Base-by-base conservation (phyloP, 2,329 filamentous ascomycete species). In the Harringtonia aguacate region DNA sequence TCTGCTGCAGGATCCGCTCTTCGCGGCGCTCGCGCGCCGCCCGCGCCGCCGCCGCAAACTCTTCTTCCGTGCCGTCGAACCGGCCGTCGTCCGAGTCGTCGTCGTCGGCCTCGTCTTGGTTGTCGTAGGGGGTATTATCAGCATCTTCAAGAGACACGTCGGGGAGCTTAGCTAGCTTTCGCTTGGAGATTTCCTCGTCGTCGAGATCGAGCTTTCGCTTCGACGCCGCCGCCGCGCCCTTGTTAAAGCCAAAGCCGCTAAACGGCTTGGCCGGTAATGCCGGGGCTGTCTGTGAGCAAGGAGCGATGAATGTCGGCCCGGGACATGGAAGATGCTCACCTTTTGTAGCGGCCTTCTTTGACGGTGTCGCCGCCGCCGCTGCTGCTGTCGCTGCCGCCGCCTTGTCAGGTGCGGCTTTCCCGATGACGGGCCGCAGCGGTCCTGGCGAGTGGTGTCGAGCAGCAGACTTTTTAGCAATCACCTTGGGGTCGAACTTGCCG, bases 161-260 rank as follows among this genome's bases (percentile, higher is more conserved):
- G 46, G 90, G 89, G 48, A 98, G 79, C 65, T 89, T 92, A 58
- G 87, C 87, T 52, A 98, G 76, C 67, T 94, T 95, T 60, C 88
- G 85, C 57, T 85, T 81, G 3, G 82, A 84, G 28, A 79, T 81
- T 55, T 94, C 86, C 55, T 95, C 90, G 56, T 95, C 90, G 48
- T 85, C 89, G 54, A 95, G 81, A 53, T 88, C 81, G 20, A 94
- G 69, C 48, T 85, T 87, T 53, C 81, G 82, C 57, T 86, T 87
- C 18, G 77, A 36, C 0, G 69, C 4, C 76, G 69, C 4, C 86
- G 82, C 20, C 61, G 62, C 43, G 87, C 86, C 39, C 67, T 48
- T 51, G 45, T 46, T 46, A 47, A 97, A 79, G 3, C 88, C 90
- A 57, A 97, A 97, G 28, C 82, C 81, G 58, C 84, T 84, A 39